A percentile compares a stretch with the other conserved stretches of the same genome.
These are phyloP conservation scores for Heterobasidion parviporum DNA, from an alignment of 1,284 basidiomycete genomes.

Conservation along the genomic window DNA sequence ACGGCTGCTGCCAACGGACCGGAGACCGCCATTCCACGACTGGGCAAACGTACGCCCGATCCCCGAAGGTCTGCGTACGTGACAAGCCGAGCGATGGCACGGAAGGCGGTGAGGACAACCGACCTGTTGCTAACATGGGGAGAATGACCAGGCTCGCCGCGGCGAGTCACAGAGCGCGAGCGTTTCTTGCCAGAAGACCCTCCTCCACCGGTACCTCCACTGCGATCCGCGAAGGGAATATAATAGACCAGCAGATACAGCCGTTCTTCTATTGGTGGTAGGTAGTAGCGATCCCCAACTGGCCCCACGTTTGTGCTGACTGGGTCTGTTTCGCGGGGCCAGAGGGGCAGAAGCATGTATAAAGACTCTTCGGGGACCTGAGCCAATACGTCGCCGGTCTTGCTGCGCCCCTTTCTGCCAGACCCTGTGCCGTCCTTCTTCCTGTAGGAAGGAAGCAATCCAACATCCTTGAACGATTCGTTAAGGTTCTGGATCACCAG, in stretches of 20 bases:
- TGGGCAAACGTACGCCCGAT: constrained; percentile 64
- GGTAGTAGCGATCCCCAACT: constrained; percentile 18
- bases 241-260: constrained; percentile 72
- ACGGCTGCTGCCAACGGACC: constrained; percentile 55
- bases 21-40: constrained; percentile 56
- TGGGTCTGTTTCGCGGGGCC: constrained; percentile 66
- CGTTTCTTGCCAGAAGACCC: constrained; percentile 21
- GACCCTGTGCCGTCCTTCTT: constrained; percentile 22
- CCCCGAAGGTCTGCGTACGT: constrained; percentile 59
- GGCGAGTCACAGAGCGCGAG: constrained; percentile 22
- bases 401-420: constrained; percentile 19
- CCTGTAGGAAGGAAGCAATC: constrained; percentile 52
- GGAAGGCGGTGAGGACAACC: constrained; percentile 52
- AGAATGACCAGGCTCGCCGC: constrained; percentile 10
- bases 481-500: constrained; percentile 62
- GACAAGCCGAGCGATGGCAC: constrained; percentile 59
- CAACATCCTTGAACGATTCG: constrained; percentile 70
- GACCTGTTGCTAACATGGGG: constrained; percentile 1
- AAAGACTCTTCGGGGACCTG: constrained; percentile 57
- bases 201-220: neutral
- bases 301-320: constrained; percentile 11
- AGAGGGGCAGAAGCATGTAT: constrained; percentile 77
- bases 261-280: constrained; percentile 38
- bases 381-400: constrained; percentile 42
- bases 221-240: constrained; percentile 35